Base-by-base conservation (phyloP, 2,329 filamentous ascomycete species). In the Ustulina deusta region DNA sequence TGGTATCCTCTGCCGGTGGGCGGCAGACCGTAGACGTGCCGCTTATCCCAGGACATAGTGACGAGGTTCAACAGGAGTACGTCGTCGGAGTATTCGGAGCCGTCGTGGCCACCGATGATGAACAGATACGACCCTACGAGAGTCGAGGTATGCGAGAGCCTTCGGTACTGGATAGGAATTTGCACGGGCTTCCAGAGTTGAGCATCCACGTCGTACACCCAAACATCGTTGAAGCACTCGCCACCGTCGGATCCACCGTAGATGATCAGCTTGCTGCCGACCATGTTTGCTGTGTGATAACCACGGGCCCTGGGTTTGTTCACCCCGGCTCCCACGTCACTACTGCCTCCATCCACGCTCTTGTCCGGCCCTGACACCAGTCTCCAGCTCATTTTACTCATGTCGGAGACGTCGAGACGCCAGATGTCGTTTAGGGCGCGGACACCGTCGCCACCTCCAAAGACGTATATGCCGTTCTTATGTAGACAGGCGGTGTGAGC, bases 251-350 rank as follows among this genome's bases (percentile, higher is more conserved):
- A 90, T 38, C 90, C 90, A 44, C 90, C 90, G 76, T 87, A 91
- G 73, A 92, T 89, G 77, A 92, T 91, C 69, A 92, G 85, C 80
- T 92, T 92, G 78, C 85, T 86, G 70, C 89, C 89, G 49, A 91
- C 89, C 85, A 92, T 91, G 76, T 91, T 92, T 70, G 90, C 89
- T 4, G 90, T 91, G 77, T 92, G 90, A 76, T 92, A 92, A 59
- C 90, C 90, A 56, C 90, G 82, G 22, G 90, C 87, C 75, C 89
- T 90, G 22, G 90, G 90, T 54, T 84, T 83, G 63, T 72, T 74
- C 32, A 64, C 58, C 38, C 58, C 62, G 36, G 61, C 42, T 55
- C 63, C 54, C 4, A 17, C 32, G 27, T 66, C 71, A 51, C 73
- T 72, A 25, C 68, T 55, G 2, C 71, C 49, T 52, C 66, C 65